Base-by-base conservation (phyloP, 148 eudicot genomes). In the Camellia sinensis region DNA sequence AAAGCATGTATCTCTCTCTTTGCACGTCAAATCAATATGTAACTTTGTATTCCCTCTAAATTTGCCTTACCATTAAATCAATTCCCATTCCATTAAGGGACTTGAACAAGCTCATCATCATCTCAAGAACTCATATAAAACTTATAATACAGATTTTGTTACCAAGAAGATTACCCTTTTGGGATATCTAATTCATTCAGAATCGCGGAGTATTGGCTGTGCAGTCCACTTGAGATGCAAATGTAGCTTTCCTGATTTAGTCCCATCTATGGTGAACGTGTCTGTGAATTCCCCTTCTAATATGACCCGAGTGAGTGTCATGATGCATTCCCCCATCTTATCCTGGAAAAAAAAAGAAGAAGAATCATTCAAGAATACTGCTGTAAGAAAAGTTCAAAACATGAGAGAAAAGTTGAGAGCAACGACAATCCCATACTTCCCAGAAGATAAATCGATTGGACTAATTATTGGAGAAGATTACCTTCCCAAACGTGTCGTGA, bases 401-500 rank as follows among this genome's bases (percentile, higher is more conserved):
- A 61, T 61, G 17, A 61, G 64, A 61, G 18, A 61, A 61, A 57
- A 11, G 3, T 6, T 57, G 61, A 14, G 61, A 29, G 37, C 37
- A 29, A 29, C 37, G 37, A 29, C 37, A 29, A 29, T 29, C 37
- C 37, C 37, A 73, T 48, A 5, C 56, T 56, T 22, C 45, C n/a
- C 2, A 21, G 37, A 62, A 45, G 22, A 63, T 29, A 29, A 62
- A 76, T 45, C 21, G 52, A 45, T 21, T 40, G 9, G 50, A 67
- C 46, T 1, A 72, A 15, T 43, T 18, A 45, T 15, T 44, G n/a
- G 44, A 43, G 13, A 1, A 50, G 37, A 69, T 82, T 86, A 92
- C 98, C 98, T 94, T 94, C 80, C 98, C 98, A 61, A 93, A 89
- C 8, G 93, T 94, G 86, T 94, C 98, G 78, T 94, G 97, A 80